phyloP scores from a whole-genome alignment of 2,329 filamentous ascomycete genomes.

The Botrytis byssoidea region DNA sequence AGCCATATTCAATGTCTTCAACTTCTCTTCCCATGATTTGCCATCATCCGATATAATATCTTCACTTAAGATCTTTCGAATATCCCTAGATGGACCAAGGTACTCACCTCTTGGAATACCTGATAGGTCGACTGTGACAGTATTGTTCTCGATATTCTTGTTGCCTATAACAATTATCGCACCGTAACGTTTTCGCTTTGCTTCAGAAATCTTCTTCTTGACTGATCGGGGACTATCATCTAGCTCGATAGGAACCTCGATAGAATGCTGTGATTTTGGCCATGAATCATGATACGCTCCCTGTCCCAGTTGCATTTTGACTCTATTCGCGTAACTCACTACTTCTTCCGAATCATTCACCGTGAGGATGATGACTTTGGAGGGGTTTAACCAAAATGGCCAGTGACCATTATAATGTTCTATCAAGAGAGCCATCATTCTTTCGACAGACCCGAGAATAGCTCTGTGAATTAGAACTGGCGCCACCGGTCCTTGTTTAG shows the following conservation, averaged over 20 bases:
- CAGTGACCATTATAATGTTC: constrained; percentile 78
- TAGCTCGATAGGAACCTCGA: constrained; percentile 61
- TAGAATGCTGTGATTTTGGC: constrained; percentile 24
- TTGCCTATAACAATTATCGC: constrained; percentile 72
- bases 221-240: constrained; percentile 63
- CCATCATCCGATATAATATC: background rate
- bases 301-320: constrained; percentile 13
- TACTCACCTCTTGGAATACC: constrained; percentile 34
- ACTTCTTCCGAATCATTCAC: constrained; percentile 57
- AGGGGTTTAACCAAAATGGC: constrained; percentile 86
- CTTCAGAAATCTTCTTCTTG: constrained; percentile 68
- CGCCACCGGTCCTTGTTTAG: constrained; percentile 56
- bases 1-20: constrained; percentile 1
- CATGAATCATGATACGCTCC: constrained; percentile 25
- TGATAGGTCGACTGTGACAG: constrained; percentile 51
- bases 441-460: constrained; percentile 79
- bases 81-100: background rate
- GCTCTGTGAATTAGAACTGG: constrained; percentile 85
- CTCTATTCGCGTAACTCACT: constrained; percentile 32
- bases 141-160: constrained; percentile 57
- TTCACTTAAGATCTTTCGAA: background rate
- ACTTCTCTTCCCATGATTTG: constrained; percentile 12
- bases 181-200: constrained; percentile 70
- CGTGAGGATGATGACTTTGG: constrained; percentile 72
- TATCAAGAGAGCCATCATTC: constrained; percentile 80